Conservation (phyloP, 805 yeast genomes). For the Saturnispora serradocipensis region DNA sequence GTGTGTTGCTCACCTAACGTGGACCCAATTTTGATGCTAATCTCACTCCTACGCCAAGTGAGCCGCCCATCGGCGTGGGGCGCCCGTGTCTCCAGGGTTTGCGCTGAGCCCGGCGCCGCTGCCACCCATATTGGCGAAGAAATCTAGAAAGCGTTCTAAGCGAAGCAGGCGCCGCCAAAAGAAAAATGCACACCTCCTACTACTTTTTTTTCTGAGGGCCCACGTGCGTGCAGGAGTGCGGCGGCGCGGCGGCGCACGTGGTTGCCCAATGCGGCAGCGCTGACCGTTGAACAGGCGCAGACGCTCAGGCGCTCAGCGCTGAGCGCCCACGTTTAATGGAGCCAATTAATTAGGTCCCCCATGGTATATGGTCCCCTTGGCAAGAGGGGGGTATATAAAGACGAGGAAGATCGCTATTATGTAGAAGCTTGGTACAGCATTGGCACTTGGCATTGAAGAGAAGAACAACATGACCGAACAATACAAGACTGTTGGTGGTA, state of each 20-base stretch:
- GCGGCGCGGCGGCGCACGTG: constrained; percentile 3
- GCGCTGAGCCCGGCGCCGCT: not conserved
- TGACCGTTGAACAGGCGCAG: not conserved
- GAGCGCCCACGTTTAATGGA: not conserved
- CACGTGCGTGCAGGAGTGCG: not conserved
- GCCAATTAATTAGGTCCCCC: not conserved
- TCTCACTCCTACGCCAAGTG: not conserved
- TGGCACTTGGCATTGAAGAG: not conserved
- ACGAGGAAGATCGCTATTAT: not conserved
- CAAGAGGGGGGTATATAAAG: not conserved
- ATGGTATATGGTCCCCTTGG: not conserved
- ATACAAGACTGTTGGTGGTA: constrained; percentile 55
- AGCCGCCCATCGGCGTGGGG: not conserved
- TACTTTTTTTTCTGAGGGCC: not conserved
- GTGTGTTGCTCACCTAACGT: not conserved
- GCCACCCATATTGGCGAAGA: too few species aligned
- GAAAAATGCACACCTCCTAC: not conserved
- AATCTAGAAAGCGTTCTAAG: not conserved
- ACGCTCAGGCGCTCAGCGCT: not conserved
- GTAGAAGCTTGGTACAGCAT: not conserved
- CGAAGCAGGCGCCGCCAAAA: not conserved
- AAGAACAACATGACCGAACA: not conserved
- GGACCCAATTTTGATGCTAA: not conserved
- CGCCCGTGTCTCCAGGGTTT: not conserved
- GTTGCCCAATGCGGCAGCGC: not conserved